Evolutionary conservation across 805 yeast species (phyloP).

Genomic region (Kuraishia borneana): DNA sequence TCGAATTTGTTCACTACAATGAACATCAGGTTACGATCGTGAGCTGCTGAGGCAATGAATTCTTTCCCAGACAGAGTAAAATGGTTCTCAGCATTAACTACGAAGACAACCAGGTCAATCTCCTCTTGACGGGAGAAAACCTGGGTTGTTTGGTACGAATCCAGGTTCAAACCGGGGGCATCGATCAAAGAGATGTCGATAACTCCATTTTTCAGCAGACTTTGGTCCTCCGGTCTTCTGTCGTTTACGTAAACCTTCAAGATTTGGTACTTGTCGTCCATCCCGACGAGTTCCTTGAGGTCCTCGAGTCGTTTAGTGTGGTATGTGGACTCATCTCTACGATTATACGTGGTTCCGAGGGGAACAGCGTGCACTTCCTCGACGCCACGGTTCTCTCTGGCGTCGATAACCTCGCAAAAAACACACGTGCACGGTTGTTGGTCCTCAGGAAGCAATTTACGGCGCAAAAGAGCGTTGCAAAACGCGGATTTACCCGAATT

Average conservation of each 20-base stretch:
- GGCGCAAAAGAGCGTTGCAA: conserved; percentile 78
- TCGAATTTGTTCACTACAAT: conserved; percentile 93
- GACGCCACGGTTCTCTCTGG: conserved; percentile 54
- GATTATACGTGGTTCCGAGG: conserved; percentile 38
- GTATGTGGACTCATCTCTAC: conserved; percentile 55
- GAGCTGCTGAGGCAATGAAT: conserved; percentile 81
- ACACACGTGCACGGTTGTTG: conserved; percentile 97
- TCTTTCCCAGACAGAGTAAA: conserved; percentile 91
- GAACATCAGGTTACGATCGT: conserved; percentile 84
- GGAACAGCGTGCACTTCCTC: conserved; percentile 94
- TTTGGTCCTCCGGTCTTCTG: conserved; percentile 50
- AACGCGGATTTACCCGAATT: conserved; percentile 95
- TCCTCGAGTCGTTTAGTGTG: conserved; percentile 39
- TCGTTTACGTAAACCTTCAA: conserved; percentile 80
- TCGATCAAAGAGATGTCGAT: conserved; percentile 89
- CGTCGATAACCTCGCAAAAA: conserved; percentile 89
- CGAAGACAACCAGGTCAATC: conserved; percentile 91
- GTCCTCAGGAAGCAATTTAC: conserved; percentile 81
- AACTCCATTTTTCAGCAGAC: conserved; percentile 78
- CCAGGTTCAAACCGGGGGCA: conserved; percentile 95
- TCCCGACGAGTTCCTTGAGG: conserved; percentile 60
- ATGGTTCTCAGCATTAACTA: conserved; percentile 92
- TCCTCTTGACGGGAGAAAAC: conserved; percentile 95
- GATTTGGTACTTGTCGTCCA: conserved; percentile 58
- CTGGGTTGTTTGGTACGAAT: conserved; percentile 87